Base-by-base conservation (phyloP, 2,329 filamentous ascomycete species). In the Botrytis tulipae region DNA sequence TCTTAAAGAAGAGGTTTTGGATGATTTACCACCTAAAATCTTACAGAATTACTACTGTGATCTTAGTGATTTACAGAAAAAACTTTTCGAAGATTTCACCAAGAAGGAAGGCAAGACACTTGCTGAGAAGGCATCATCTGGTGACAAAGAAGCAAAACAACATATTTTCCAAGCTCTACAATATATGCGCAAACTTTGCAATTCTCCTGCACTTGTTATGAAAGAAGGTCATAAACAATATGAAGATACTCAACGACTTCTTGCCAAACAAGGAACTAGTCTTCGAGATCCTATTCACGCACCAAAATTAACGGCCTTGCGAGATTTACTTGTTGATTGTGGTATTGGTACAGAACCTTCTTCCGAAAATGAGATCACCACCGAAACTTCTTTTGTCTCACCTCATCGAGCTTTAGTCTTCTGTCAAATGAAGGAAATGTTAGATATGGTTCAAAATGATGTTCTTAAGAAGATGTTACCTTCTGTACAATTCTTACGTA, bases 381-480 rank as follows among this genome's bases (percentile, higher is more conserved):
- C 88, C 1, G 88, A 87, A 73, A 87, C 88, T 68, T 89, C 93
- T 82, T 97, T 95, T 59, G 97, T 99, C 82, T 97, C 96, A 75
- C 96, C 95, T 44, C 96, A 99, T 81, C 93, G 96, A 62, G 97
- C 96, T 0, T 89, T 99, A 42, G 92, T 99, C 77, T 99, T 99
- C 86, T 99, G 96, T 80, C 96, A 99, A 82, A 98, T 99, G 94
- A 99, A 99, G 84, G 96, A 99, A 82, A 99, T 99, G 97, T 87
- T 99, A 37, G 96, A 99, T 82, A 98, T 99, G 89, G 97, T 99
- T 3, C 95, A 98, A 81, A 94, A 92, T 79, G 95, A 95, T 73
- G 96, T 99, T 1, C 85, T 99, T 57, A 94, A 93, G 82, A 92
- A 92, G 80, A 87, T 98, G 83, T 87, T 99, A n/a, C 96, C 96